A percentile compares a stretch with the other conserved stretches of the same genome.
Evolutionary conservation across 306 rosid genomes (phyloP).

Genomic region (Fragaria vesca): DNA sequence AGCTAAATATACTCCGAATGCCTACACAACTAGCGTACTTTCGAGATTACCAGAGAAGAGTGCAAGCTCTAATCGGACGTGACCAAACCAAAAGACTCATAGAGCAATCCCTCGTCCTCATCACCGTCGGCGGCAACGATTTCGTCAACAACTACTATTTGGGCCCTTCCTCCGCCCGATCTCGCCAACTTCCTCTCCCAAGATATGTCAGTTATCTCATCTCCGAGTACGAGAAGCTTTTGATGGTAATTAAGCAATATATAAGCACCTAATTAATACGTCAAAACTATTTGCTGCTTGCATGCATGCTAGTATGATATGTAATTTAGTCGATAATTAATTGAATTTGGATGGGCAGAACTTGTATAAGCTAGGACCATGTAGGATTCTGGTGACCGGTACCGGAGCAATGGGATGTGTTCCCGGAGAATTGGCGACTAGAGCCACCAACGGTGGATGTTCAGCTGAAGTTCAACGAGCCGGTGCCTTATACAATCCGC

Average conservation of each 20-base stretch:
- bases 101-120: slow-evolving; percentile 51
- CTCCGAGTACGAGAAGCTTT: slow-evolving; percentile 52
- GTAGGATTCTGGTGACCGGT: slow-evolving; percentile 73
- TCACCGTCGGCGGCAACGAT: slow-evolving; percentile 66
- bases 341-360: slow-evolving; percentile 28
- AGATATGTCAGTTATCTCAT: slow-evolving; percentile 59
- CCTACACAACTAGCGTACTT: slow-evolving; percentile 55
- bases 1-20: slow-evolving; percentile 69
- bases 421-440: slow-evolving; percentile 69
- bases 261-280: background rate
- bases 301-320: background rate
- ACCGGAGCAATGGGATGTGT: slow-evolving; percentile 76
- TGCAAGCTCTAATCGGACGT: slow-evolving; percentile 37
- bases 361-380: slow-evolving; percentile 53
- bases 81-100: slow-evolving; percentile 34
- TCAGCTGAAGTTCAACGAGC: slow-evolving; percentile 66
- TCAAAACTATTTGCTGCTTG: background rate
- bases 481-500: slow-evolving; percentile 61
- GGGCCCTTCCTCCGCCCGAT: slow-evolving; percentile 58
- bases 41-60: slow-evolving; percentile 52
- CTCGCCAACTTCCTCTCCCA: slow-evolving; percentile 53
- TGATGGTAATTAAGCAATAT: slow-evolving; percentile 37
- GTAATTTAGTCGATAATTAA: background rate
- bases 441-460: slow-evolving; percentile 53
- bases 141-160: slow-evolving; percentile 74